A percentile compares a stretch with the other conserved stretches of the same genome.
Conservation (phyloP, 2,329 filamentous ascomycete genomes). For the Coniochaeta sp. region DNA sequence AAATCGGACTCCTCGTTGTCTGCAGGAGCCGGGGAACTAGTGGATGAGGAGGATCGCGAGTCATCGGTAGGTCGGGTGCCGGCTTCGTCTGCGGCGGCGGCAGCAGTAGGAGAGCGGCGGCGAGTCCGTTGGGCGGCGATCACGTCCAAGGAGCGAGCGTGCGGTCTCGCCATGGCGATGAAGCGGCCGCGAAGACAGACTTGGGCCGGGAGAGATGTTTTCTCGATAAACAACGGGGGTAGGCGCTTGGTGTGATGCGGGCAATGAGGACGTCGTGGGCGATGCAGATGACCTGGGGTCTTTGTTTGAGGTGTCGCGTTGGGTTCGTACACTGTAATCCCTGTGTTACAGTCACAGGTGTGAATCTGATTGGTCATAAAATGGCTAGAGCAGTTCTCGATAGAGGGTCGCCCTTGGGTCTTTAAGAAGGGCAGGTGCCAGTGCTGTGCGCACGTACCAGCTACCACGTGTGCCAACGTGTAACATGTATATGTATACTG, state of each 20-base stretch:
- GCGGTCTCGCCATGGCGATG: conserved; percentile 14
- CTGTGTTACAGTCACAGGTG: no score
- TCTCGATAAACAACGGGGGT: background rate
- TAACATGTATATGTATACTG: no score
- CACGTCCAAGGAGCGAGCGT: conserved; percentile 17
- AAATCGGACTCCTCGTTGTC: conserved; percentile 93
- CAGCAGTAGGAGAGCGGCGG: background rate
- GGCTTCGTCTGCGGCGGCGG: conserved; percentile 9
- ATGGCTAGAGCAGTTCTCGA: no score
- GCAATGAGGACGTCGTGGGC: background rate
- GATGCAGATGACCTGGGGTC: background rate
- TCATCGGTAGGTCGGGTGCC: conserved; percentile 29
- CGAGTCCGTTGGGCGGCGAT: conserved; percentile 13
- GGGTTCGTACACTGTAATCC: no score
- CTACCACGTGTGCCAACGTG: no score
- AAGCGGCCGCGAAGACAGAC: background rate
- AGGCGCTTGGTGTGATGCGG: background rate
- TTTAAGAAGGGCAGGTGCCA: no score
- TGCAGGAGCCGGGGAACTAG: conserved; percentile 65
- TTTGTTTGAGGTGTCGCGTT: background rate
- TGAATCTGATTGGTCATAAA: no score
- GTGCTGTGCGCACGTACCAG: no score
- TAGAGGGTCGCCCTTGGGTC: no score
- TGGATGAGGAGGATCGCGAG: conserved; percentile 58
- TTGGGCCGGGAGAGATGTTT: background rate